Evolutionary conservation across 78 protist species (phyloP).

Genomic region (Chrysochromulina parva): DNA sequence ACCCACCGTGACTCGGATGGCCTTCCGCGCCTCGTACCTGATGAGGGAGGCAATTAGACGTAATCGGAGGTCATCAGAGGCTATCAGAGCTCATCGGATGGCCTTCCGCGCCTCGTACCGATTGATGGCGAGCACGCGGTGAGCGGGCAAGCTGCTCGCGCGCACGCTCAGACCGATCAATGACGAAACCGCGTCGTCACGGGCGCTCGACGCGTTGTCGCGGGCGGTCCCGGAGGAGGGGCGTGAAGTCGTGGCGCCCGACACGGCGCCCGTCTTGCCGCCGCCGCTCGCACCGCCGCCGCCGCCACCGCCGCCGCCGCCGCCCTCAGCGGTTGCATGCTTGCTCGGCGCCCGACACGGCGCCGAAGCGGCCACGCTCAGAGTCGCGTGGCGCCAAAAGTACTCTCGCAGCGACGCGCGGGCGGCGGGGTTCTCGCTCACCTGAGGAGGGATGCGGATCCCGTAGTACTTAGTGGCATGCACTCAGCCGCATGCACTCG

Average conservation of each 20-base stretch:
- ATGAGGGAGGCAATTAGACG: too few species aligned
- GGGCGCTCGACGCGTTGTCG: too few species aligned
- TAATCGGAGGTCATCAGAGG: too few species aligned
- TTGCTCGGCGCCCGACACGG: not conserved
- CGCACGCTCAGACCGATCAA: not conserved
- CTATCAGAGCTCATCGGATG: too few species aligned
- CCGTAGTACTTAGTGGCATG: too few species aligned
- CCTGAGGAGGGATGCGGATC: not conserved
- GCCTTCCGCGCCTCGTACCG: not conserved
- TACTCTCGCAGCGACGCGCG: not conserved
- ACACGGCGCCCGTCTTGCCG: not conserved
- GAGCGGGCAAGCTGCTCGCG: not conserved
- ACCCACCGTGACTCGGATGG: too few species aligned
- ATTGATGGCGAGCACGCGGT: not conserved
- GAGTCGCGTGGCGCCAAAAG: not conserved
- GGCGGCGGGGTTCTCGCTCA: too few species aligned
- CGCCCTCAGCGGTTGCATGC: not conserved
- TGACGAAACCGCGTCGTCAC: too few species aligned
- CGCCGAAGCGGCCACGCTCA: not conserved
- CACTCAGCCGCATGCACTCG: too few species aligned
- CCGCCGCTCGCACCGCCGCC: not conserved
- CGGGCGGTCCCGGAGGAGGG: too few species aligned
- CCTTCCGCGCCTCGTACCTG: too few species aligned
- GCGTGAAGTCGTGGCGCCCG: too few species aligned
- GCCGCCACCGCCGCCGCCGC: not conserved